Percentiles rank a stretch among this genome's conserved stretches.
These are phyloP conservation scores for Hypoxylon fragiforme DNA, from an alignment of 495 filamentous ascomycete genomes.

Conservation along the genomic window DNA sequence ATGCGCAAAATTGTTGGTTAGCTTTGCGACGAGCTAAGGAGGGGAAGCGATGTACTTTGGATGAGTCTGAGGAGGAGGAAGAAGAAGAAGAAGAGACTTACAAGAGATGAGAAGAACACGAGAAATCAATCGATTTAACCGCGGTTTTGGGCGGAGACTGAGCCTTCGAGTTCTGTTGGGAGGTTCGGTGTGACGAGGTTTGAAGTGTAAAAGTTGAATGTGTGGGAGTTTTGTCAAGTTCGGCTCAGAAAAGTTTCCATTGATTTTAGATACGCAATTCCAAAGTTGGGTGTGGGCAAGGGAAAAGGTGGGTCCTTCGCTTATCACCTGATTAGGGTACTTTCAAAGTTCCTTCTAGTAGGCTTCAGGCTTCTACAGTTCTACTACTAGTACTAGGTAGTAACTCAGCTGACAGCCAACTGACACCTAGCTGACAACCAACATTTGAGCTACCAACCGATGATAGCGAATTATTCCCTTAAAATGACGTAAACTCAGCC, in stretches of 20 bases:
- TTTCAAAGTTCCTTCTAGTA: background rate
- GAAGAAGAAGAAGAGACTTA: conserved; percentile 15
- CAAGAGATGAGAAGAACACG: conserved; percentile 50
- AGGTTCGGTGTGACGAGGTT: conserved; percentile 36
- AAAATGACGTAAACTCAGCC: conserved; percentile 35
- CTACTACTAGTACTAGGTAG: no score
- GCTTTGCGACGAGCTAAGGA: conserved; percentile 20
- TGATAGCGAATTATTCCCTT: conserved; percentile 20
- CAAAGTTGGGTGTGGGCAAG: conserved; percentile 30
- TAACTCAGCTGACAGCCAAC: background rate
- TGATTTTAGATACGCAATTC: conserved; percentile 22
- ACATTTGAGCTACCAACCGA: no score
- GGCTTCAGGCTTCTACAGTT: no score
- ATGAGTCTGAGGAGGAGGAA: background rate
- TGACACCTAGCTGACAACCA: no score
- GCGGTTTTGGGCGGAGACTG: conserved; percentile 58
- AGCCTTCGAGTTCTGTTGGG: conserved; percentile 56
- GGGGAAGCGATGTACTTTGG: background rate
- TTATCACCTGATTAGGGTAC: conserved; percentile 43
- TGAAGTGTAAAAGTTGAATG: conserved; percentile 25
- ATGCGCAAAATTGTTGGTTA: conserved; percentile 22
- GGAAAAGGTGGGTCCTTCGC: conserved; percentile 6
- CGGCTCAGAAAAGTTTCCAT: conserved; percentile 34
- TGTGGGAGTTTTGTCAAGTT: conserved; percentile 26
- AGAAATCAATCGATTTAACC: conserved; percentile 64